These are phyloP conservation scores for Cavenderia fasciculata DNA, from an alignment of 78 protist species.

Conservation along the genomic window DNA sequence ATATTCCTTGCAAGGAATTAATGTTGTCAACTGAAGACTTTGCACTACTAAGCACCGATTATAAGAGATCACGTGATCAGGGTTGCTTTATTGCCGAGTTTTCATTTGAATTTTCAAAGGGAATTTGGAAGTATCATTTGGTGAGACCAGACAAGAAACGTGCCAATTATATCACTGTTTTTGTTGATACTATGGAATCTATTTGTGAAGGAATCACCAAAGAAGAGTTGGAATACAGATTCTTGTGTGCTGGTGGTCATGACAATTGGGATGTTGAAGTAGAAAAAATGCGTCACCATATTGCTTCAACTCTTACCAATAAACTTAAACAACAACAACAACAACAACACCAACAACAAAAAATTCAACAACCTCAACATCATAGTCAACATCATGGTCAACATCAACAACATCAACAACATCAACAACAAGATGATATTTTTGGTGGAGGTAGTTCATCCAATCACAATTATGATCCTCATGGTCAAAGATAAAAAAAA, in stretches of 20 bases:
- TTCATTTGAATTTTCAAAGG: conserved; percentile 49
- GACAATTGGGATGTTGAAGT: conserved; percentile 73
- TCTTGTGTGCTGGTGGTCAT: conserved; percentile 3
- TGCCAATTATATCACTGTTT: conserved; percentile 64
- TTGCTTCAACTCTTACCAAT: no score
- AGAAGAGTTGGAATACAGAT: conserved; percentile 58
- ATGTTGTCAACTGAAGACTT: conserved; percentile 45
- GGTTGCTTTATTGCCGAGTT: conserved; percentile 24
- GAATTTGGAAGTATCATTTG: conserved; percentile 62
- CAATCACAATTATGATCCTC: no score
- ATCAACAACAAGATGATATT: no score
- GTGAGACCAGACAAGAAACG: conserved; percentile 49
- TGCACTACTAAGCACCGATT: neutral
- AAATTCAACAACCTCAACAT: no score
- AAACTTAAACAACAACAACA: no score
- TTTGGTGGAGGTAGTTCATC: no score
- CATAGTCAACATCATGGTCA: no score
- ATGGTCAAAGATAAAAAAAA: no score
- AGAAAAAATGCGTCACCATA: neutral
- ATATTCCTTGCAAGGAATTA: conserved; percentile 12
- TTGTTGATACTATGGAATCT: conserved; percentile 79
- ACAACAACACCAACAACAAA: no score
- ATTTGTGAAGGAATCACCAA: conserved; percentile 53
- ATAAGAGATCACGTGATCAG: conserved; percentile 37
- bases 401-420: no score